Base-by-base conservation (phyloP, 176 grass and related monocot genomes). In the Echinochloa phyllopogon region DNA sequence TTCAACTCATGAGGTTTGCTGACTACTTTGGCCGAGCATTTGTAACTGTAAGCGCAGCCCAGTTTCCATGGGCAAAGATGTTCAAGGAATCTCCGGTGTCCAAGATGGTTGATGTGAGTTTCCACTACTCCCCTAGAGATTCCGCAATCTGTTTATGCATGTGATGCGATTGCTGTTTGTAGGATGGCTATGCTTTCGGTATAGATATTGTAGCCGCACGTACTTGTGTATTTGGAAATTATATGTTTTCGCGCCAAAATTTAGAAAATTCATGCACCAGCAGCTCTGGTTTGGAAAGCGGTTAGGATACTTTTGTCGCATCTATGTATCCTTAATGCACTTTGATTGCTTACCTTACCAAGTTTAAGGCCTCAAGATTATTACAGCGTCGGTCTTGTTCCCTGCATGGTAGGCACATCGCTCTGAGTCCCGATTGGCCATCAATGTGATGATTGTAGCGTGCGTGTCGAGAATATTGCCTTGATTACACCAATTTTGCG, bases 1-100 rank as follows among this genome's bases (percentile, higher is more conserved):
- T 99, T 75, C 97, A 96, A 24, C 94, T 99, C 70, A 99, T 96
- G 97, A 84, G 97, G 71, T 99, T 99, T 37, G 97, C 97, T 4
- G 97, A 99, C 74, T 99, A 96, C 85, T 99, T 99, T 73, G 97
- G 91, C 50, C 69, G 90, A 6, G 85, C 92, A 12, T 94, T 99
- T 64, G 81, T 74, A n/a, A 84, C 74, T 17, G 94, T 99, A n/a
- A 96, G 88, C 3, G 75, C 88, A 2, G 60, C 90, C 0, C 97
- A 99, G 86, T 99, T 99, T 63, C 94, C 94, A 0, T 99, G 94
- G 97, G 81, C 90, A 3, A 99, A 99, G 83, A 91, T 99, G 75
- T 99, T 99, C 75, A 99, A 99, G 66, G 97, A 99, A 82, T 99
- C 92, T 18, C 84, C 84, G 0, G 72, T 99, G 79, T 75, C 91